These are phyloP conservation scores for Coemansia sp. DNA, from an alignment of 192 early-diverging fungal genomes.

Conservation along the genomic window DNA sequence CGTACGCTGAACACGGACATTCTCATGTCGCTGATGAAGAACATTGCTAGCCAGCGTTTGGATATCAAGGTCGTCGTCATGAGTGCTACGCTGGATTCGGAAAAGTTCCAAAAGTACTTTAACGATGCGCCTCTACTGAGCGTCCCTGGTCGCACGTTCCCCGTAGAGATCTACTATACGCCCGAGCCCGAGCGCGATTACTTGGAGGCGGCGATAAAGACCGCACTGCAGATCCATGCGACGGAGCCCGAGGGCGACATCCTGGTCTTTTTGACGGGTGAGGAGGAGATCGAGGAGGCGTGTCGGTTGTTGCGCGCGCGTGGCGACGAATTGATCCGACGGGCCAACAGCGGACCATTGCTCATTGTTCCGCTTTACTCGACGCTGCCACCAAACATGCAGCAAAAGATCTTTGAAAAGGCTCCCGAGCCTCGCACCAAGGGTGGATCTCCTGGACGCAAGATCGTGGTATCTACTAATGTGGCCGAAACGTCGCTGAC, in stretches of 20 bases:
- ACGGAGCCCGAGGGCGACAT: slow-evolving; percentile 96
- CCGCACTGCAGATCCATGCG: slow-evolving; percentile 93
- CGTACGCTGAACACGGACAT: slow-evolving; percentile 96
- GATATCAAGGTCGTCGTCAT: slow-evolving; percentile 96
- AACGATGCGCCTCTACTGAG: slow-evolving; percentile 89
- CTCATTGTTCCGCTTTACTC: slow-evolving; percentile 92
- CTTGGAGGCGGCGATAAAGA: slow-evolving; percentile 94
- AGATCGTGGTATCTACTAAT: slow-evolving; percentile 96
- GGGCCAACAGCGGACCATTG: slow-evolving; percentile 74
- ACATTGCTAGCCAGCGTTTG: slow-evolving; percentile 73
- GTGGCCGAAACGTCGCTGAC: slow-evolving; percentile 98
- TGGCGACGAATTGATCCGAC: slow-evolving; percentile 70
- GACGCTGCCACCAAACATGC: slow-evolving; percentile 85
- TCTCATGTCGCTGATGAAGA: slow-evolving; percentile 97
- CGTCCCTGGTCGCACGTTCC: slow-evolving; percentile 97
- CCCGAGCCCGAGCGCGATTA: slow-evolving; percentile 98
- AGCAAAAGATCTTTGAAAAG: slow-evolving; percentile 92
- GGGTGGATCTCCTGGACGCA: slow-evolving; percentile 91
- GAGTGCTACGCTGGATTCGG: slow-evolving; percentile 98
- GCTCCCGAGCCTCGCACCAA: slow-evolving; percentile 79
- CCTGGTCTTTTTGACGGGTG: slow-evolving; percentile 96
- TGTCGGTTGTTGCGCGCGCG: slow-evolving; percentile 82
- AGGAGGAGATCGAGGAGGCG: slow-evolving; percentile 98
- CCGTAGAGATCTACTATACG: slow-evolving; percentile 98
- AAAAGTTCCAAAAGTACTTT: slow-evolving; percentile 99